Evolutionary conservation across 2,329 filamentous ascomycete genomes (phyloP).

Genomic region (Calonectria honghensis): DNA sequence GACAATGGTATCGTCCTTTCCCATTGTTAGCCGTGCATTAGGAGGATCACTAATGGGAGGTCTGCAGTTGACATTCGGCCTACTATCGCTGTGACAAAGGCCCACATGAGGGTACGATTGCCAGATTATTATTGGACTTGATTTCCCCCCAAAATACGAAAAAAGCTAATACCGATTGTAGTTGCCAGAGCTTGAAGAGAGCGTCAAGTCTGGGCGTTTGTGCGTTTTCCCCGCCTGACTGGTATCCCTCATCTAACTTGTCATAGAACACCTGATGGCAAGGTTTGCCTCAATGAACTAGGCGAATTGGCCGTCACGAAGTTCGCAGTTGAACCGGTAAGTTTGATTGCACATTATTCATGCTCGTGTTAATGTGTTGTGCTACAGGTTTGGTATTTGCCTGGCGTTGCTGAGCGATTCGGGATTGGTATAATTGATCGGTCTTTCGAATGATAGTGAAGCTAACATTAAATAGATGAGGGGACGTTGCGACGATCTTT

Average conservation of each 20-base stretch:
- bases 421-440: slow-evolving; percentile 79
- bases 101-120: slow-evolving; percentile 84
- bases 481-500: slow-evolving; percentile 88
- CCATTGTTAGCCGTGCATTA: too few relatives aligned
- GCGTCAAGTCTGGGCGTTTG: slow-evolving; percentile 86
- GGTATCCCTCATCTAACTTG: slow-evolving; percentile 37
- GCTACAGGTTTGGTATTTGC: slow-evolving; percentile 83
- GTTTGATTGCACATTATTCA: slow-evolving; percentile 49
- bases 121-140: background rate
- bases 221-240: slow-evolving; percentile 54
- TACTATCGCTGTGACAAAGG: slow-evolving; percentile 93
- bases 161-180: slow-evolving; percentile 52
- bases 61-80: slow-evolving; percentile 85
- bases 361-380: slow-evolving; percentile 22
- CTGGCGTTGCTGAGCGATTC: slow-evolving; percentile 92
- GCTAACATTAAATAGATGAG: slow-evolving; percentile 77
- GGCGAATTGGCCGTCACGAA: slow-evolving; percentile 97
- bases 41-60: background rate
- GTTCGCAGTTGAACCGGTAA: slow-evolving; percentile 94
- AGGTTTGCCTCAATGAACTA: slow-evolving; percentile 88
- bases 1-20: slow-evolving; percentile 75
- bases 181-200: slow-evolving; percentile 94
- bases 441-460: background rate
- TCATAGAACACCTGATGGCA: slow-evolving; percentile 81
- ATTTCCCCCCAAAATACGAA: background rate